Evolutionary conservation across 768 basidiomycete genomes (phyloP), one percentile per base, ranked within the genome.

Genomic region (Macrolepiota fuliginosa): DNA sequence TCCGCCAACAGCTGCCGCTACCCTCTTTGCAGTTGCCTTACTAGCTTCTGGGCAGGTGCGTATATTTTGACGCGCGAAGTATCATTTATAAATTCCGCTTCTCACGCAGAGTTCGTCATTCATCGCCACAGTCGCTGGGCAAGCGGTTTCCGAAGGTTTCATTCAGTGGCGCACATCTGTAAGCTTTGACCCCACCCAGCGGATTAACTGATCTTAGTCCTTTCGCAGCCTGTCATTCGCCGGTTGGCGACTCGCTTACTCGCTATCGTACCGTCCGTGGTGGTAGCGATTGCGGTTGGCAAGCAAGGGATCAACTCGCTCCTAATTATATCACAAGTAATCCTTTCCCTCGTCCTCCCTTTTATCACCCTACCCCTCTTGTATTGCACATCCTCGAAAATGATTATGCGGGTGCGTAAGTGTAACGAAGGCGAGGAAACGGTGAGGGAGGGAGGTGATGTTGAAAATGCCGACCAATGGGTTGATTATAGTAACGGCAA

Each of bases 111-210:
- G 91, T 64, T 91, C 96, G 0, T 91, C 90, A 7, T 83, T 97
- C 54, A 89, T 96, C 3, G 94, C 92, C 10, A 97, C 94, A 0
- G 82, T 96, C 12, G 89, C 92, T 0, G 94, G 94, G 0, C 95
- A 97, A 73, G 89, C 92, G 22, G 89, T 98, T 40, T 88, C 87
- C 0, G 94, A 97, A 73, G 94, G 95, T 0, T 94, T 95, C 73
- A 80, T 96, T 57, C 85, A 84, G 56, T 96, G 94, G 94, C 82
- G 85, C 50, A 83, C 93, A 37, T 90, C 91, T 65, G 90, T 91
- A 68, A 63, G 78, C 69, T 35, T 42, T 49, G 9, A 11, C 42
- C 42, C 17, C 0, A 3, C 42, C n/a, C 13, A 19, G 2, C 3
- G 15, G n/a, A 19, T 45, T 45, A 45, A 19, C n/a, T 10, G 42